Evolutionary conservation across 139 green algal species (phyloP).

Genomic region (Coccomyxa sp.): DNA sequence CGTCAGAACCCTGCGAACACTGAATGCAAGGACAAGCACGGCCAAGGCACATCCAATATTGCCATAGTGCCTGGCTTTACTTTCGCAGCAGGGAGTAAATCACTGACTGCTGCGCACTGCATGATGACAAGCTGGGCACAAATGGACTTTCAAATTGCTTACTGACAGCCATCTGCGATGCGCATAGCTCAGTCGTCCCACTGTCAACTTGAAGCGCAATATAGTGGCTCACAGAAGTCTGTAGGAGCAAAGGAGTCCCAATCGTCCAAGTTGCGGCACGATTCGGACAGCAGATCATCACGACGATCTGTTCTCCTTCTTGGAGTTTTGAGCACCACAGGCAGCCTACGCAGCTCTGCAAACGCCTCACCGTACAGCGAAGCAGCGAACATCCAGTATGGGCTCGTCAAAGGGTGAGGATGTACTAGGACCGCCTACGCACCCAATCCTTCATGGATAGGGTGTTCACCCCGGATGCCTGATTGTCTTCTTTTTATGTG

Average conservation of each 20-base stretch:
- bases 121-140: too few species aligned
- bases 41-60: too few species aligned
- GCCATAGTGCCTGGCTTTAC: too few species aligned
- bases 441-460: neutral
- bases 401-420: neutral
- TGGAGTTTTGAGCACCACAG: neutral
- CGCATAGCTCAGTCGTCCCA: too few species aligned
- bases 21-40: too few species aligned
- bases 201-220: neutral
- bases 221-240: neutral
- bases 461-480: neutral
- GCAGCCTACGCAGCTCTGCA: neutral
- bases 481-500: neutral
- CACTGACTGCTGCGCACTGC: too few species aligned
- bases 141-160: too few species aligned
- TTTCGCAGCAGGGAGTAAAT: too few species aligned
- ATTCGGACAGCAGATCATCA: neutral
- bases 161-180: too few species aligned
- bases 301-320: neutral
- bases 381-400: slow-evolving; percentile 11
- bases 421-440: neutral
- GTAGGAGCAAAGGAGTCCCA: neutral
- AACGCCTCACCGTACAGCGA: slow-evolving; percentile 2
- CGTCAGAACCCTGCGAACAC: too few species aligned
- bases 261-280: neutral